These are phyloP conservation scores for Hysterangium stoloniferum DNA, from an alignment of 768 basidiomycete genomes.

Conservation along the genomic window DNA sequence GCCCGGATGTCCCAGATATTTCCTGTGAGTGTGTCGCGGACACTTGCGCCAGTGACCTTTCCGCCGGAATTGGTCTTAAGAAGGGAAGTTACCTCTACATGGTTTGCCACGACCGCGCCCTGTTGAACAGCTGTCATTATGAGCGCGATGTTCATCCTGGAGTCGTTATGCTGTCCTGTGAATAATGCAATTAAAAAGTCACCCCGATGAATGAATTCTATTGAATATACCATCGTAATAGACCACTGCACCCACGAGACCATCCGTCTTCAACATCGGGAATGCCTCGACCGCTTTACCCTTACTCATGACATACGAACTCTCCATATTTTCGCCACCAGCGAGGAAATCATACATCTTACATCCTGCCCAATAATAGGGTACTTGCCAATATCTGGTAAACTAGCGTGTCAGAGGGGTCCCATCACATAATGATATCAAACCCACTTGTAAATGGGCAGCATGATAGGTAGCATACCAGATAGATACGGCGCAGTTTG, in stretches of 20 bases:
- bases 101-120: conserved; percentile 83
- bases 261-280: conserved; percentile 91
- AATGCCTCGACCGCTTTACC: conserved; percentile 91
- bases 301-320: conserved; percentile 90
- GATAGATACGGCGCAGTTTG: conserved; percentile 94
- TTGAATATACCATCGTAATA: conserved; percentile 82
- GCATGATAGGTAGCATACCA: conserved; percentile 91
- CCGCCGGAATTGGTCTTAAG: conserved; percentile 54
- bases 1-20: conserved; percentile 76
- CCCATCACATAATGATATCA: not conserved
- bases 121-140: conserved; percentile 91
- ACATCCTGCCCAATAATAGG: conserved; percentile 92
- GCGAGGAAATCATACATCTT: conserved; percentile 95
- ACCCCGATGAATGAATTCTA: not conserved
- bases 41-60: conserved; percentile 63
- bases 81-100: conserved; percentile 76
- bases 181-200: not conserved
- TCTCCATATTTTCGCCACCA: conserved; percentile 95
- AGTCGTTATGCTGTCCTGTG: conserved; percentile 93
- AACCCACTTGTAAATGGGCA: conserved; percentile 86
- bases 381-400: conserved; percentile 86
- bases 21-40: conserved; percentile 79
- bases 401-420: conserved; percentile 17
- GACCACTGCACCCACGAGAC: conserved; percentile 89
- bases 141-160: conserved; percentile 95